Conservation (phyloP, 305 asterid genomes). For the Rubia occidens region DNA sequence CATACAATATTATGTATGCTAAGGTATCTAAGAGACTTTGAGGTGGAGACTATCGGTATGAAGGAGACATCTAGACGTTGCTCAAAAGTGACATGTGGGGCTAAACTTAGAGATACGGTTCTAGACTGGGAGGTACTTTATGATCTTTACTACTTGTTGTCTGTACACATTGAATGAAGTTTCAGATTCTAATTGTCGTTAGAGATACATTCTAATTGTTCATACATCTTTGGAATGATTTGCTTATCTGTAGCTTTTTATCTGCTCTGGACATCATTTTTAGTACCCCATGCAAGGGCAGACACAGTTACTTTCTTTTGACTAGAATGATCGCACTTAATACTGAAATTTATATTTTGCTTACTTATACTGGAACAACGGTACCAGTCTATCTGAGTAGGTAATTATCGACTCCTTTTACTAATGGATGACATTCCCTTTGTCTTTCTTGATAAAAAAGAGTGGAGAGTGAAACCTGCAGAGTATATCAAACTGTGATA, state of each 20-base stretch:
- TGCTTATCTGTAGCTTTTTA: background rate
- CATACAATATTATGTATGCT: conserved; percentile 16
- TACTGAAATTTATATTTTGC: background rate
- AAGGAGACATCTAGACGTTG: conserved; percentile 79
- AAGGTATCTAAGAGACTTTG: conserved; percentile 88
- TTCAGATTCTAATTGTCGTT: background rate
- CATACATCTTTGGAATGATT: background rate
- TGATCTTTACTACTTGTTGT: background rate
- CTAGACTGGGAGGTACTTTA: conserved; percentile 92
- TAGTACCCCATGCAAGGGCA: background rate
- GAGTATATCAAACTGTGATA: background rate
- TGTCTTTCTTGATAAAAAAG: background rate
- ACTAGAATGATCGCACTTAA: background rate
- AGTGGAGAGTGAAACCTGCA: background rate
- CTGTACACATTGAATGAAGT: background rate
- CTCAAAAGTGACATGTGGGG: conserved; percentile 50
- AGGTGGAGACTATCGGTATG: conserved; percentile 84
- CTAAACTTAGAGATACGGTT: conserved; percentile 85
- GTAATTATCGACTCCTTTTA: background rate
- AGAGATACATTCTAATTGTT: background rate
- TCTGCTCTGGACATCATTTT: background rate
- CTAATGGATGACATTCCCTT: background rate
- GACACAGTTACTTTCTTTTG: background rate
- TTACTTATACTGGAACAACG: background rate
- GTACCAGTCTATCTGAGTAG: background rate